Base-by-base conservation (phyloP, 192 early-diverging fungal genomes). In the Coemansia pectinata region DNA sequence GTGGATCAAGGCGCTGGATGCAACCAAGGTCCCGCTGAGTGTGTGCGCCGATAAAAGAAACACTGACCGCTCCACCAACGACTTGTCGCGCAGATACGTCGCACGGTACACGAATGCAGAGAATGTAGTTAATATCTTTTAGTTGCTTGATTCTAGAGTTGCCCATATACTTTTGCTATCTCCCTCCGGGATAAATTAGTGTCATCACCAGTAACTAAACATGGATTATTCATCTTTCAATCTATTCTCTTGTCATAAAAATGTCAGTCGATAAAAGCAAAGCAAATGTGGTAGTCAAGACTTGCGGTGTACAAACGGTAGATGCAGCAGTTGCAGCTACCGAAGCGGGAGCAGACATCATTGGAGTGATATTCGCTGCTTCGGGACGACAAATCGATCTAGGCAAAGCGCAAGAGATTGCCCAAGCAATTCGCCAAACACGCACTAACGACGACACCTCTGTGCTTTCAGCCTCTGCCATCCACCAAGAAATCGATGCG, bases 361-460 rank as follows among this genome's bases (percentile, higher is more conserved):
- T 99, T 62, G 97, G 98, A 2, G 86, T 99, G 71, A 98, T 98
- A 52, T 97, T 98, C 87, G 96, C 93, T 8, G 87, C 89, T 14
- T 92, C 92, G 4, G 89, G 89, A 48, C 88, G 98, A 21, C 85
- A 91, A 64, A 91, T 99, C 12, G 84, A 85, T 19, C 39, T 89
- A 10, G 85, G 78, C 7, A 76, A 50, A 0, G 95, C 94, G 0
- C 79, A 87, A 27, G 83, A 80, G 53, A 96, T 99, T 74, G 90
- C 94, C 19, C 69, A 78, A 23, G 88, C 87, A 14, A 86, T 98
- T 27, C 75, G 85, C 23, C 1, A n/a, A 12, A 27, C 11, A n/a
- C 23, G 50, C 27, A 3, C 4, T 3, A 34, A 1, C 4, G 63
- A 36, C 15, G 50, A 52, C 23, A 10, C n/a, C n/a, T n/a, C 21